Evolutionary conservation across 78 protist species (phyloP).

Genomic region (Protostelium mycophagum): DNA sequence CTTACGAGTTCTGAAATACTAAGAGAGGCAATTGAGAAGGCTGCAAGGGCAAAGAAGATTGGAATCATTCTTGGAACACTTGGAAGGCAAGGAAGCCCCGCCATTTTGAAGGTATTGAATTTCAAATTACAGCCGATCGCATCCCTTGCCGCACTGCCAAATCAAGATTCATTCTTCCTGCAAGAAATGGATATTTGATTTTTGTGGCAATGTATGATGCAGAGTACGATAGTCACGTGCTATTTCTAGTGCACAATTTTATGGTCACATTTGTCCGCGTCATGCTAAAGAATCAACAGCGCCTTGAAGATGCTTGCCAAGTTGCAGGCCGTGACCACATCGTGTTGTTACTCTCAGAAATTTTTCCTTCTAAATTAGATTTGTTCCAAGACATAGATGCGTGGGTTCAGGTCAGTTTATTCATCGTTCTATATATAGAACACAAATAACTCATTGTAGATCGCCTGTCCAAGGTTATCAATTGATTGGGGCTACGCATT

Average conservation of each 20-base stretch:
- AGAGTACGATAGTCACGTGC: too few species aligned
- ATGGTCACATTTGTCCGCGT: too few species aligned
- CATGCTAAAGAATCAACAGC: constrained; percentile 1
- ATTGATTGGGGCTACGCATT: constrained; percentile 98
- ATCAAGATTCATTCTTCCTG: too few species aligned
- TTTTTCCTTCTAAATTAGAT: constrained; percentile 87
- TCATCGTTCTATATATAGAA: not conserved
- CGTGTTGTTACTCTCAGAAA: constrained; percentile 60
- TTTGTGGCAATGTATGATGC: too few species aligned
- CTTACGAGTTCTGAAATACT: not conserved
- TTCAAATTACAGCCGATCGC: too few species aligned
- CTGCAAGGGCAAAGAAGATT: constrained; percentile 12
- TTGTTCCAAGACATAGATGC: constrained; percentile 73
- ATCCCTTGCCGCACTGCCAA: too few species aligned
- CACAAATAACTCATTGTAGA: constrained; percentile 71
- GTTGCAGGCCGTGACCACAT: constrained; percentile 14
- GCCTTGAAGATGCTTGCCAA: constrained; percentile 44
- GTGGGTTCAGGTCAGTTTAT: constrained; percentile 9
- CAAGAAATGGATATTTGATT: too few species aligned
- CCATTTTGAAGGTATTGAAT: constrained; percentile 58
- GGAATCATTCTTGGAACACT: constrained; percentile 89
- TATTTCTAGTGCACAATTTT: too few species aligned
- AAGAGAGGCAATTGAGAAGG: constrained; percentile 45
- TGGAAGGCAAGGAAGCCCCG: constrained; percentile 93
- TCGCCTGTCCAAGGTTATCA: constrained; percentile 97